phyloP scores from a whole-genome alignment of 495 filamentous ascomycete species.

The Xylaria castorea region DNA sequence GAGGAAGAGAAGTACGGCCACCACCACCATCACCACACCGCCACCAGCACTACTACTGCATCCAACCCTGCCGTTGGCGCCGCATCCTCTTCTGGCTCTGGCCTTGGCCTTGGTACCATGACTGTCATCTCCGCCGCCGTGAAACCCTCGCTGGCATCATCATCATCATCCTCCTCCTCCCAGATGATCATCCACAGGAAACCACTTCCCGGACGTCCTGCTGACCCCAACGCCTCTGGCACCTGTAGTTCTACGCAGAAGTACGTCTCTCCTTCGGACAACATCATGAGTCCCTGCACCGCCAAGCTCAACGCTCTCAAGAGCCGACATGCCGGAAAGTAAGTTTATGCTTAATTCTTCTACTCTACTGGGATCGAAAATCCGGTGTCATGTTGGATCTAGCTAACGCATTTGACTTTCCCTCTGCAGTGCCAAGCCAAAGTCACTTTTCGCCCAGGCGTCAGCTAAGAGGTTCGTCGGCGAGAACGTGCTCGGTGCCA shows the following conservation, averaged over 20 bases:
- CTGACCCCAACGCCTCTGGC: constrained; percentile 28
- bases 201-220: constrained; percentile 27
- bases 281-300: constrained; percentile 92
- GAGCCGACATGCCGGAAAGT: constrained; percentile 79
- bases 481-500: constrained; percentile 40
- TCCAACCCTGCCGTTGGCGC: constrained; percentile 18
- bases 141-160: constrained; percentile 7
- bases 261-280: constrained; percentile 92
- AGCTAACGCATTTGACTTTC: constrained; percentile 4
- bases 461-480: constrained; percentile 61
- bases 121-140: constrained; percentile 21
- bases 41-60: constrained; percentile 1
- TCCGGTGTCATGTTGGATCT: not conserved
- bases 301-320: constrained; percentile 86
- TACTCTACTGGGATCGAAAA: no score
- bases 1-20: constrained; percentile 69
- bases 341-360: constrained; percentile 39
- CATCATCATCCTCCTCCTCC: constrained; percentile 12
- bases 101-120: constrained; percentile 19
- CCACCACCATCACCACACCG: constrained; percentile 18
- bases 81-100: no score
- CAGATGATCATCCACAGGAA: constrained; percentile 23
- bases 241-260: constrained; percentile 56
- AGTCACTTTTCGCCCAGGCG: constrained; percentile 68
- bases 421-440: constrained; percentile 61